Base-by-base conservation (phyloP, 192 early-diverging fungal species). In the Spizellomyces punctatus region DNA sequence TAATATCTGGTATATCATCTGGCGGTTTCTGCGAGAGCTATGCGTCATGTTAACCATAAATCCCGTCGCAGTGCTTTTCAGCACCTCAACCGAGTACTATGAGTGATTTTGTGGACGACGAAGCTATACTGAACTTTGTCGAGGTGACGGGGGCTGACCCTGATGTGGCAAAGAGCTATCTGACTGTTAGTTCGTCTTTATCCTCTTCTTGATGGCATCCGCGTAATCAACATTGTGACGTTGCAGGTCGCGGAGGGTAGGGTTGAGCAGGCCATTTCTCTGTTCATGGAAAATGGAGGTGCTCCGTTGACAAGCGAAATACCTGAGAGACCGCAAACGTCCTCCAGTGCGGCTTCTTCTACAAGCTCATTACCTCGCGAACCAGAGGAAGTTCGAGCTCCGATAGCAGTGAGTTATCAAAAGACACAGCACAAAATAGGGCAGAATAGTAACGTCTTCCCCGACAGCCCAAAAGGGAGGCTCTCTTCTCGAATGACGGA, bases 271-370 rank as follows among this genome's bases (percentile, higher is more conserved):
- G 95, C 94, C 5, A 78, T 97, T 50, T 77, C 89, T 47, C 77
- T 97, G n/a, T 97, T 88, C 75, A 81, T 94, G 72, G 94, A 94
- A 69, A 93, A 86, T 69, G 92, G 86, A 17, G 92, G 89, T 9
- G 79, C 74, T 54, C 80, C 85, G n/a, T 79, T 89, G 57, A 69
- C 78, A n/a, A 50, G 64, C 67, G 66, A 74, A 10, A 57, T 52
- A 17, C 4, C 45, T 58, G 6, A 70, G 4, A 61, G 50, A 41
- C 21, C 73, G 17, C 54, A 46, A n/a, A 54, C 69, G 63, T 46
- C 62, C 3, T 36, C 27, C 27, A 36, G 27, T 36, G 27, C 27
- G 0, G 0, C 27, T 3, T 36, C 27, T 36, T 36, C 27, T 3
- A 36, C 27, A 36, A 36, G 27, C 27, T 36, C 27, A 36, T 36